Percentiles rank a stretch among this genome's conserved stretches.
Conservation (phyloP, 169 alveolate species). For the Theileria parva region DNA sequence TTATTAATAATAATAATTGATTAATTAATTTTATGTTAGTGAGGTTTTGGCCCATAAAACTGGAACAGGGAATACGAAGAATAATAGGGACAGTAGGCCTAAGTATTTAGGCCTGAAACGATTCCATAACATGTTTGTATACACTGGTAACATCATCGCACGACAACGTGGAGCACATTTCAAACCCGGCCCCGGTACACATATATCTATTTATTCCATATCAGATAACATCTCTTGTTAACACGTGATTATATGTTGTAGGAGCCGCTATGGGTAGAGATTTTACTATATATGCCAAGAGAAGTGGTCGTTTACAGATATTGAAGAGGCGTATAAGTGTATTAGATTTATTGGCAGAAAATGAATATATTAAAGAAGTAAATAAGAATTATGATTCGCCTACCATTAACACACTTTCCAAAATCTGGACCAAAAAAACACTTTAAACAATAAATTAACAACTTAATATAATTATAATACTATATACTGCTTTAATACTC, state of each 20-base stretch:
- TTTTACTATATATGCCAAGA: slow-evolving; percentile 69
- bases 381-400: slow-evolving; percentile 52
- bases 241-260: neutral
- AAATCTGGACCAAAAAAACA: slow-evolving; percentile 68
- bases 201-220: neutral
- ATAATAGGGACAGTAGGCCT: slow-evolving; percentile 85
- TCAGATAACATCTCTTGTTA: too few species aligned
- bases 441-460: too few species aligned
- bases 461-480: too few species aligned
- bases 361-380: slow-evolving; percentile 50
- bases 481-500: too few species aligned
- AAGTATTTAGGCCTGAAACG: slow-evolving; percentile 81
- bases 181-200: slow-evolving; percentile 82
- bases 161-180: slow-evolving; percentile 85
- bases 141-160: slow-evolving; percentile 81
- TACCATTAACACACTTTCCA: slow-evolving; percentile 67
- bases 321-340: slow-evolving; percentile 69
- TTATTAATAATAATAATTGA: too few species aligned
- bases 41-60: slow-evolving; percentile 76
- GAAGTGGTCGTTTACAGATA: slow-evolving; percentile 70
- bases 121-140: slow-evolving; percentile 79
- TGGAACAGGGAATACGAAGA: slow-evolving; percentile 86
- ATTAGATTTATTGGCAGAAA: slow-evolving; percentile 67
- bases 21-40: neutral
- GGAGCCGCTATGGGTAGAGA: slow-evolving; percentile 74